Evolutionary conservation across 2,329 filamentous ascomycete genomes (phyloP), one percentile per base, ranked within the genome.

Genomic region (Trichoderma semiorbis): DNA sequence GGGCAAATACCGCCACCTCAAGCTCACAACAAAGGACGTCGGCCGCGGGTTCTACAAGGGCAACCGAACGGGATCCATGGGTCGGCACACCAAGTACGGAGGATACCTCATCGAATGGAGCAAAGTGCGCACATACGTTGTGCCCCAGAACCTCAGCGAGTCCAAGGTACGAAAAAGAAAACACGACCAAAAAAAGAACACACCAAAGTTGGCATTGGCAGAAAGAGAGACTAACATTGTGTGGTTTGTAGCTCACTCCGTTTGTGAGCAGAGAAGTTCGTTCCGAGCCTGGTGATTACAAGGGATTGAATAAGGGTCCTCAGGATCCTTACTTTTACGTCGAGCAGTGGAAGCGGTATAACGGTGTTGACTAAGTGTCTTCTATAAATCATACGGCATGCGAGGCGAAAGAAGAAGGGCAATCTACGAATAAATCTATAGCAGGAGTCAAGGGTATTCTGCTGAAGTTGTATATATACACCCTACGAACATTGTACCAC

Each of bases 41-140:
- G 93, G 92, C 81, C 93, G 94, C 80, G 95, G 95, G 76, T 99
- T 91, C 89, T 99, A 99, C 90, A 98, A 98, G 87, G 96, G 96
- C 80, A 98, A 92, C 78, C 88, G 95, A 61, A 92, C 94, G 1
- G 96, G 96, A 2, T 90, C 92, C 55, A 94, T 97, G 90, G 96
- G 96, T 81, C 84, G 86, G 16, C 93, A 97, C 83, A 95, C 93
- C 69, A 92, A 93, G 80, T 89, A 90, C 80, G 96, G 95, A 81
- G 91, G 91, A 65, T 99, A 96, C 82, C 81, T 90, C 61, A 91
- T 98, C 75, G 92, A 98, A 75, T 97, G 88, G 87, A 83, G 86
- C 70, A 97, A 97, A 84, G 93, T 98, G 78, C 91, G 95, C 82
- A 97, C 95, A 69, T 99, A 94, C 81, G 92, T 93, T 70, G 93